Conservation (phyloP, 192 early-diverging fungal species). For the Entrophospora sp. region DNA sequence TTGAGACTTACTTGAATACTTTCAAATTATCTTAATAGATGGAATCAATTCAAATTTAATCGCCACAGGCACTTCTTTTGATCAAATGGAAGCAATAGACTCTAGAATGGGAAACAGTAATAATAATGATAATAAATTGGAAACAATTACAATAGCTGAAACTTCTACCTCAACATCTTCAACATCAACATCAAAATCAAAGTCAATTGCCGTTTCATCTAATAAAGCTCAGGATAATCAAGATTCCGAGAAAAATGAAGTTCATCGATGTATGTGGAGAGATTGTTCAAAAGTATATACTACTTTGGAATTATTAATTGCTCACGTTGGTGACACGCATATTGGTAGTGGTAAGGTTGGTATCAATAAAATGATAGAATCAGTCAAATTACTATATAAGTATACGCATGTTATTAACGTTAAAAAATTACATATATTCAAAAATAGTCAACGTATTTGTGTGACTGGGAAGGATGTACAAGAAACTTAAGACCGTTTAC, state of each 20-base stretch:
- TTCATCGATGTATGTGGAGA: constrained; percentile 42
- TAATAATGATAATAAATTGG: background rate
- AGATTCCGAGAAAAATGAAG: constrained; percentile 20
- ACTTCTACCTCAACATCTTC: background rate
- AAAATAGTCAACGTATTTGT: constrained; percentile 35
- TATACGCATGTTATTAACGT: background rate
- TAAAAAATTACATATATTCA: background rate
- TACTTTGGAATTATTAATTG: constrained; percentile 38
- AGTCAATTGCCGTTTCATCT: background rate
- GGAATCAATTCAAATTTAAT: too few relatives aligned
- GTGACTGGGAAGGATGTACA: constrained; percentile 39
- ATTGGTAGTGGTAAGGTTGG: constrained; percentile 52
- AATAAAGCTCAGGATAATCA: background rate
- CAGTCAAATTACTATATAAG: background rate
- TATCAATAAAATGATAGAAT: background rate
- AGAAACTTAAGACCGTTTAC: constrained; percentile 49
- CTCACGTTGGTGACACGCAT: constrained; percentile 44
- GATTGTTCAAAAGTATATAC: constrained; percentile 35
- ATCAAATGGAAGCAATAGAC: too few relatives aligned
- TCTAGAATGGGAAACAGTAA: too few relatives aligned
- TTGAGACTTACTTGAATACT: too few relatives aligned
- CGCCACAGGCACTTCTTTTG: too few relatives aligned
- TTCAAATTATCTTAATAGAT: too few relatives aligned
- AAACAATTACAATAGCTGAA: background rate
- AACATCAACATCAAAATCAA: background rate